Evolutionary conservation across 2,329 filamentous ascomycete genomes (phyloP).

Genomic region (Colletotrichum truncatum): DNA sequence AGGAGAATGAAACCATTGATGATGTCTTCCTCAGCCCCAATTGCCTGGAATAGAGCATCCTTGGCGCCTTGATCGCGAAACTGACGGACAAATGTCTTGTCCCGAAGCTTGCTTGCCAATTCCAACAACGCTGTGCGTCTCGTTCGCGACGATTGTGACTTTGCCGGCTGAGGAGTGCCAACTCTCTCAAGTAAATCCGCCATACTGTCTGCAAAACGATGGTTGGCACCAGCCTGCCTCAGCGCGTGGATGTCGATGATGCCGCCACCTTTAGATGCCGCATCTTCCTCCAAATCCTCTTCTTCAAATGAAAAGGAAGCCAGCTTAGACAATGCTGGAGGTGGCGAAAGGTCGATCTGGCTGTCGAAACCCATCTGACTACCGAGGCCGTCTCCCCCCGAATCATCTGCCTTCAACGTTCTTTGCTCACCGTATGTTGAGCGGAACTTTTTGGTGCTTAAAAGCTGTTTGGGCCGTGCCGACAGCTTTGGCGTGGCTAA

Average conservation of each 20-base stretch:
- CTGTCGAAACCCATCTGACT: conserved; percentile 35
- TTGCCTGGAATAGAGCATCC: conserved; percentile 70
- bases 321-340: conserved; percentile 22
- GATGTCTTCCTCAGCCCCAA: conserved; percentile 67
- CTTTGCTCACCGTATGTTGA: conserved; percentile 33
- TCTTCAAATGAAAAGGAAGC: conserved; percentile 45
- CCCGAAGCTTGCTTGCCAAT: conserved; percentile 65
- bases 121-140: conserved; percentile 69
- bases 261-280: conserved; percentile 53
- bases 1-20: conserved; percentile 71
- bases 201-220: conserved; percentile 72
- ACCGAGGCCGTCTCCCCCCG: conserved; percentile 31
- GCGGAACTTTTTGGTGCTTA: conserved; percentile 19
- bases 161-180: conserved; percentile 58
- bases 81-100: conserved; percentile 71
- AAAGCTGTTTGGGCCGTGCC: conserved; percentile 10
- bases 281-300: conserved; percentile 54
- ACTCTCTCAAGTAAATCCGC: conserved; percentile 71
- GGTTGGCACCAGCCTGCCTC: conserved; percentile 72
- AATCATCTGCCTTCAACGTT: conserved; percentile 45
- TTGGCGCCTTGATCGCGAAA: conserved; percentile 81
- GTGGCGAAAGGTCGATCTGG: conserved; percentile 28
- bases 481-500: conserved; percentile 3
- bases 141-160: conserved; percentile 55
- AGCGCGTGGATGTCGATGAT: conserved; percentile 73